Evolutionary conservation across 208 protist species (phyloP).

Genomic region (Trypanosoma conorhini): DNA sequence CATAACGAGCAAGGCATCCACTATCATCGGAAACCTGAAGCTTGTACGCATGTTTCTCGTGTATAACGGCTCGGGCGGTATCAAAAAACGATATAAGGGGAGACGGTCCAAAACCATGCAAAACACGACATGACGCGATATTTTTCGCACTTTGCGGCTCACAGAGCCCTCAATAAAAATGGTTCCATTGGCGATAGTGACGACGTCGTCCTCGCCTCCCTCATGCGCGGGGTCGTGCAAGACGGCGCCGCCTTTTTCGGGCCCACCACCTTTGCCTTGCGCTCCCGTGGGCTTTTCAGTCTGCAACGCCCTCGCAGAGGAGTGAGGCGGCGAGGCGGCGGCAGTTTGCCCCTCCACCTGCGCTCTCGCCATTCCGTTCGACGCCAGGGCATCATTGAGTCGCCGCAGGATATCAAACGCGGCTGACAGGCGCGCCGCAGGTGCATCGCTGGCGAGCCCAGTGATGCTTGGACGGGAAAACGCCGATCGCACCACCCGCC

Average conservation of each 20-base stretch:
- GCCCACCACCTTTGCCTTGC: background rate
- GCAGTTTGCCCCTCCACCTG: background rate
- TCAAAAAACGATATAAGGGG: slow-evolving; percentile 68
- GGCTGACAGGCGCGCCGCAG: slow-evolving; percentile 38
- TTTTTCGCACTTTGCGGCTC: slow-evolving; percentile 58
- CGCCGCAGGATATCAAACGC: slow-evolving; percentile 63
- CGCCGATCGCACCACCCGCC: slow-evolving; percentile 44
- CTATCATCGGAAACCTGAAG: slow-evolving; percentile 60
- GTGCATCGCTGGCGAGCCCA: slow-evolving; percentile 45
- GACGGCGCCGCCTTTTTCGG: background rate
- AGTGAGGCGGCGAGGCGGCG: background rate
- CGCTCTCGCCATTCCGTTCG: background rate
- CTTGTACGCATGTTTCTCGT: slow-evolving; percentile 48
- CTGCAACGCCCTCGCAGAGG: background rate
- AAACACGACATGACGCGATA: slow-evolving; percentile 57
- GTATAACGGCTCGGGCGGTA: slow-evolving; percentile 85
- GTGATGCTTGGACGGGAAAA: slow-evolving; percentile 58
- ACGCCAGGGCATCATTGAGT: slow-evolving; percentile 40
- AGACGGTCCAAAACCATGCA: slow-evolving; percentile 42
- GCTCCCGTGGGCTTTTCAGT: background rate
- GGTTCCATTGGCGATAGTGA: slow-evolving; percentile 42
- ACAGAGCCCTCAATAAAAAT: slow-evolving; percentile 66
- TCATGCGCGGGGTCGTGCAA: background rate
- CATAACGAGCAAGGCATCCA: slow-evolving; percentile 71
- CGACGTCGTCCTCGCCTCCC: slow-evolving; percentile 19